phyloP scores from a whole-genome alignment of 2,329 filamentous ascomycete species.

The Sordariomycetes sp. region DNA sequence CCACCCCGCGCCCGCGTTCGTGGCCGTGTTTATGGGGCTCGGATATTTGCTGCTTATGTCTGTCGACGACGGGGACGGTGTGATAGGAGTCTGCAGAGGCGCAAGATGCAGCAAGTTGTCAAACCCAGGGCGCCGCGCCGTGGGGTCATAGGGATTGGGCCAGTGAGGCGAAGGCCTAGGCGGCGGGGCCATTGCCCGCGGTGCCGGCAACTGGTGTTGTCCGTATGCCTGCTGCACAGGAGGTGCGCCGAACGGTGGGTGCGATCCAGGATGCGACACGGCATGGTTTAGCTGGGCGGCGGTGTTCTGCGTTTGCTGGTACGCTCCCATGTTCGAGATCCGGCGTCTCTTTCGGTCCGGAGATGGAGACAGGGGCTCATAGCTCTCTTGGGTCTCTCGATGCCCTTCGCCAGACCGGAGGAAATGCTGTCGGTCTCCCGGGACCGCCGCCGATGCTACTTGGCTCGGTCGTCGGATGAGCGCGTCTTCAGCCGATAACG shows the following conservation, averaged over 20 bases:
- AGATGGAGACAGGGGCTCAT: conserved; percentile 30
- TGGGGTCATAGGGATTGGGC: conserved; percentile 16
- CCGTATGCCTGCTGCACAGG: conserved; percentile 15
- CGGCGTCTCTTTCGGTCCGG: conserved; percentile 54
- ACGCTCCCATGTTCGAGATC: conserved; percentile 32
- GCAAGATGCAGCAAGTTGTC: conserved; percentile 44
- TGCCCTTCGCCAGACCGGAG: neutral
- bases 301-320: conserved; percentile 14
- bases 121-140: conserved; percentile 21
- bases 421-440: neutral
- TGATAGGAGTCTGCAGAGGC: conserved; percentile 34
- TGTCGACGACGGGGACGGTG: conserved; percentile 3
- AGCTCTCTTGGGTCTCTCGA: conserved; percentile 19
- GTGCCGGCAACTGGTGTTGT: conserved; percentile 14
- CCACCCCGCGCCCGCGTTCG: neutral
- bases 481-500: neutral
- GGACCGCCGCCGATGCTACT: neutral
- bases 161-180: conserved; percentile 33
- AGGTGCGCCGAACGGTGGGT: conserved; percentile 12
- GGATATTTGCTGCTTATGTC: conserved; percentile 6
- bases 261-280: conserved; percentile 6
- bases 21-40: neutral
- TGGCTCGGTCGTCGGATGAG: neutral
- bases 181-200: conserved; percentile 25
- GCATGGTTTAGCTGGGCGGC: conserved; percentile 7